Conservation (phyloP, 2,329 filamentous ascomycete species). For the Ilyonectria sp. region DNA sequence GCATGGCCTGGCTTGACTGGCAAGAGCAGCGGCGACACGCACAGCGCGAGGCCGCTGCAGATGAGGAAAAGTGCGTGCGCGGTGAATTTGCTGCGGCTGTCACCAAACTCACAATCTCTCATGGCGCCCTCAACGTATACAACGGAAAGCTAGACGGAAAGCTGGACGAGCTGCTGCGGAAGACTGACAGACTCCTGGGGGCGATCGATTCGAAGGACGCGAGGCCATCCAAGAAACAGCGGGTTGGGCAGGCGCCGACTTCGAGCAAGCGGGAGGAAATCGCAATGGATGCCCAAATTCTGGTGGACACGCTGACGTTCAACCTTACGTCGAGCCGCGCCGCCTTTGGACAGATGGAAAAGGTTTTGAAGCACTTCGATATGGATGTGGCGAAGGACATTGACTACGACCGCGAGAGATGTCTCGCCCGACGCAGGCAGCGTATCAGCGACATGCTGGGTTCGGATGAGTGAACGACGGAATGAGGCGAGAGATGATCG, state of each 20-base stretch:
- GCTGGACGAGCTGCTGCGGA: conserved; percentile 1
- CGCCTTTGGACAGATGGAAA: not conserved
- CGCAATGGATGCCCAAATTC: not conserved
- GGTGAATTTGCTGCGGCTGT: not conserved
- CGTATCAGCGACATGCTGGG: conserved; percentile 22
- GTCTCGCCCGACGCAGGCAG: conserved; percentile 19
- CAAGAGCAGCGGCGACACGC: conserved; percentile 4
- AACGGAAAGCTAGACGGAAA: not conserved
- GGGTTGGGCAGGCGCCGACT: not conserved
- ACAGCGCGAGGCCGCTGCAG: not conserved
- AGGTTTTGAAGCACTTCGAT: conserved; percentile 6
- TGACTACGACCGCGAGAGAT: conserved; percentile 11
- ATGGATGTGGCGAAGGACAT: not conserved
- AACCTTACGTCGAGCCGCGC: not conserved
- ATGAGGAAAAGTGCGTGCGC: not conserved
- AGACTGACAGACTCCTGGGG: not conserved
- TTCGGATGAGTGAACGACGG: not conserved
- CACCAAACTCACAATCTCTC: not conserved
- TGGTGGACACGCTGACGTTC: conserved; percentile 6
- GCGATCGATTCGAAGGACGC: not conserved
- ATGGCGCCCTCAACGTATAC: not conserved
- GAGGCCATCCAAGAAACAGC: conserved; percentile 5
- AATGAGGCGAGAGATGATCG: not conserved
- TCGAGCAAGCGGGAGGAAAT: not conserved
- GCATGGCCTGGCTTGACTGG: conserved; percentile 12